phyloP scores from a whole-genome alignment of 1,284 basidiomycete species.

The Papiliotrema nemorosa region DNA sequence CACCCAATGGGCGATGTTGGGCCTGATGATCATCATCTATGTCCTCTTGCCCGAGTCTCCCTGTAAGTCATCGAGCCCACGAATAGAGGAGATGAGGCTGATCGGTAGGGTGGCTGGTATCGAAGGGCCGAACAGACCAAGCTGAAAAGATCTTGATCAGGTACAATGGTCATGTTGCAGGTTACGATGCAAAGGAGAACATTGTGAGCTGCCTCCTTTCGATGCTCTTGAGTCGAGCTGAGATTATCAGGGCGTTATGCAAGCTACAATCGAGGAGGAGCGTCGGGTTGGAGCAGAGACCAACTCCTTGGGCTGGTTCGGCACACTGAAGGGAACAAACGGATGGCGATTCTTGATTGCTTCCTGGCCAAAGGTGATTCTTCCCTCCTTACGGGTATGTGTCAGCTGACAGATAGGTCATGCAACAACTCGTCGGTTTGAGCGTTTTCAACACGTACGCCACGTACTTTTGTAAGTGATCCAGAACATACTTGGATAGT shows the following conservation, averaged over 20 bases:
- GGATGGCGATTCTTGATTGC: conserved; percentile 23
- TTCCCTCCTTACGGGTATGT: too few relatives aligned
- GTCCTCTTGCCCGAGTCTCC: conserved; percentile 25
- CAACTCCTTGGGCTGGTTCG: conserved; percentile 2
- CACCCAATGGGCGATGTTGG: conserved; percentile 29
- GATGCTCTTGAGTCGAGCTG: neutral
- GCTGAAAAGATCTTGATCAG: conserved; percentile 15
- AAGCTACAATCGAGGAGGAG: conserved; percentile 22
- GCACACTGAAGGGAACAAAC: conserved; percentile 20
- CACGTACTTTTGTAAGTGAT: conserved; percentile 20
- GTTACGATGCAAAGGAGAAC: conserved; percentile 14
- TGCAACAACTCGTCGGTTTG: conserved; percentile 21
- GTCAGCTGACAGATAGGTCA: too few relatives aligned
- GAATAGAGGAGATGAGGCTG: neutral
- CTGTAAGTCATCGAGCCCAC: conserved; percentile 5
- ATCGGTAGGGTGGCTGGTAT: conserved; percentile 24
- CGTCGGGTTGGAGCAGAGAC: neutral
- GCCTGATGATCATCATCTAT: conserved; percentile 16
- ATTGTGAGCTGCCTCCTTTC: conserved; percentile 4
- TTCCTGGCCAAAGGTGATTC: conserved; percentile 21
- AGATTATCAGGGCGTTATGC: conserved; percentile 12
- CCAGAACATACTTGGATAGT: too few relatives aligned
- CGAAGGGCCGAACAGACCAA: conserved; percentile 14
- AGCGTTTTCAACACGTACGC: conserved; percentile 18
- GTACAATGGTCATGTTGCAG: conserved; percentile 12